Conservation (phyloP, 345 rosid species). For the Ceriops decandra region DNA sequence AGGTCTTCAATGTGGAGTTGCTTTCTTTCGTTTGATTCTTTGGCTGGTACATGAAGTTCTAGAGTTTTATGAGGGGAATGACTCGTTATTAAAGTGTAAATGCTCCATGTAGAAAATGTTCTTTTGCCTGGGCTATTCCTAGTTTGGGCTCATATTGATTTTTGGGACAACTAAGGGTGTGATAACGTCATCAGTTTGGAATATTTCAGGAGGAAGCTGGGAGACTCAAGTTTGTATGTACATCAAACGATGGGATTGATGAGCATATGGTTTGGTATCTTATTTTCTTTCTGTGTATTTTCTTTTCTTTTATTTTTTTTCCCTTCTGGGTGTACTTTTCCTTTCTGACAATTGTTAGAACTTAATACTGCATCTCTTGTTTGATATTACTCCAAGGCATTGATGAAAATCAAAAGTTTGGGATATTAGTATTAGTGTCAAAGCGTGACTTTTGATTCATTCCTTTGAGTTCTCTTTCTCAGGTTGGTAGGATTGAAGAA, state of each 20-base stretch:
- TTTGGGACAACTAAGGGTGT: no score
- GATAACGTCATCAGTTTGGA: neutral
- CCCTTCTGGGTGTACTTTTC: neutral
- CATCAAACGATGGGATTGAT: constrained; percentile 76
- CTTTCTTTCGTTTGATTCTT: no score
- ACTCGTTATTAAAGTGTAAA: no score
- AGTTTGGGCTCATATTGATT: no score
- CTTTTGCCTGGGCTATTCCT: no score
- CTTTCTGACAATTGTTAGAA: neutral
- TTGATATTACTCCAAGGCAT: neutral
- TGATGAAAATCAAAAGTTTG: neutral
- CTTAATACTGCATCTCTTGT: neutral
- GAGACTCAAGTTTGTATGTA: constrained; percentile 73
- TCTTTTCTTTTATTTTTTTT: neutral
- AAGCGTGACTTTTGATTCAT: constrained; percentile 3
- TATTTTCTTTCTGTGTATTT: constrained; percentile 23
- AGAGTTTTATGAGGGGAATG: no score
- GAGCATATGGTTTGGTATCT: constrained; percentile 97
- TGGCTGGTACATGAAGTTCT: no score
- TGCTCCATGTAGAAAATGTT: no score
- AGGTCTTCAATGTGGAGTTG: no score
- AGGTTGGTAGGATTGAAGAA: constrained; percentile 99
- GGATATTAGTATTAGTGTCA: neutral
- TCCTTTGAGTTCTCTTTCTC: constrained; percentile 19
- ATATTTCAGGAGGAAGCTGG: constrained; percentile 82